A percentile compares a stretch with the other conserved stretches of the same genome.
Evolutionary conservation across 768 basidiomycete species (phyloP).

Genomic region (Exidia glandulosa): DNA sequence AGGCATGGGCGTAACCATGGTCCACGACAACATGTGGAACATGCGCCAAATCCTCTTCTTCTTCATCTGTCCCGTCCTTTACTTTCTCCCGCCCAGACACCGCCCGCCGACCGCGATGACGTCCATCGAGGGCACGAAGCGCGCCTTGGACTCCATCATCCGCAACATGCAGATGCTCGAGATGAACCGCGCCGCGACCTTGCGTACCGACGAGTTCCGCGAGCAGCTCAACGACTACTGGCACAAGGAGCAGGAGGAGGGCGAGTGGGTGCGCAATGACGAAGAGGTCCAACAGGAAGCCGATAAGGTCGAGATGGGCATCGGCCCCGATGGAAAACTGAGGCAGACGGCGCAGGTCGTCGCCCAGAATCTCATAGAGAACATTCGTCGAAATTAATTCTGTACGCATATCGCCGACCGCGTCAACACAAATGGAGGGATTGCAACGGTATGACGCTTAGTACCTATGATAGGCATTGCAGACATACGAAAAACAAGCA

Average conservation of each 20-base stretch:
- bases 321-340: slow-evolving; percentile 13
- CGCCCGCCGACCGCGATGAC: slow-evolving; percentile 21
- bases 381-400: not conserved
- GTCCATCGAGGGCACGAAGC: slow-evolving; percentile 13
- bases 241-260: slow-evolving; percentile 42
- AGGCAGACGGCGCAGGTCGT: not conserved
- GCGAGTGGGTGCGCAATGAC: slow-evolving; percentile 37
- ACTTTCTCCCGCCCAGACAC: slow-evolving; percentile 27
- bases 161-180: slow-evolving; percentile 43
- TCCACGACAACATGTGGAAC: slow-evolving; percentile 46
- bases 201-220: slow-evolving; percentile 41
- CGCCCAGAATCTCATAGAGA: not conserved
- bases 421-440: too few relatives aligned
- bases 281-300: slow-evolving; percentile 37
- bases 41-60: slow-evolving; percentile 50
- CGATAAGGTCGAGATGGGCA: slow-evolving; percentile 32
- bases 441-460: too few relatives aligned
- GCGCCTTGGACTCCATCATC: slow-evolving; percentile 26
- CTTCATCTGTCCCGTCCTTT: slow-evolving; percentile 39
- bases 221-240: slow-evolving; percentile 44
- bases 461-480: too few relatives aligned
- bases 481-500: too few relatives aligned
- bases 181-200: slow-evolving; percentile 43
- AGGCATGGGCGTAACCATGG: slow-evolving; percentile 29
- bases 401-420: too few relatives aligned